Percentiles rank a stretch among this genome's conserved stretches.
Evolutionary conservation across 2,329 filamentous ascomycete genomes (phyloP).

Genomic region (Calonectria leucothoes): DNA sequence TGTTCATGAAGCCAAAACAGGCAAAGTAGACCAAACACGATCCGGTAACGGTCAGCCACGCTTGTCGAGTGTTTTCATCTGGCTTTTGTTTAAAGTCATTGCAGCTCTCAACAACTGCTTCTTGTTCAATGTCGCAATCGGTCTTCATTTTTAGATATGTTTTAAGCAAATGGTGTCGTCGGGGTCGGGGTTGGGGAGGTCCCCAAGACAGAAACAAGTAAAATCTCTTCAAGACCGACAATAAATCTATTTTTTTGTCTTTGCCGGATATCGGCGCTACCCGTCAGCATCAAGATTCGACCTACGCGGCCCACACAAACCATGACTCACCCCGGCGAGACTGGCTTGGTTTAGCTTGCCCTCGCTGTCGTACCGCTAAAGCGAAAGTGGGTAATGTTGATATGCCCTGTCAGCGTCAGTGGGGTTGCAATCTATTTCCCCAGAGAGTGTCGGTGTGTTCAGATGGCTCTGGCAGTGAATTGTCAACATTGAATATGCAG

Average conservation of each 20-base stretch:
- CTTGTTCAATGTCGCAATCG: not conserved
- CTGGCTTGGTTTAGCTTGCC: not conserved
- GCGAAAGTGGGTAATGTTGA: not conserved
- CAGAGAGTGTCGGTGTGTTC: not conserved
- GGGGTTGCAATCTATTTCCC: not conserved
- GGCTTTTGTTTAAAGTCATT: not conserved
- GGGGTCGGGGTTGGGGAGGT: not conserved
- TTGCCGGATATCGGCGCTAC: not conserved
- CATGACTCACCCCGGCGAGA: not conserved
- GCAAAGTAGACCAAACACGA: not conserved
- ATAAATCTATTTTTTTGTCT: not conserved
- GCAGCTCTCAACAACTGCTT: not conserved
- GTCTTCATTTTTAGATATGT: not conserved
- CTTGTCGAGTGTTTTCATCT: not conserved
- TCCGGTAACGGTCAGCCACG: not conserved
- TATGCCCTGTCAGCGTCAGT: not conserved
- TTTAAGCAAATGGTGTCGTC: not conserved
- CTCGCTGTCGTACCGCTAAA: not conserved
- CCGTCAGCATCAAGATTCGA: not conserved
- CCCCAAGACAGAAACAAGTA: not conserved
- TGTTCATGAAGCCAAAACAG: not conserved
- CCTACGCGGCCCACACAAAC: not conserved
- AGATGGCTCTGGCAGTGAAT: not conserved
- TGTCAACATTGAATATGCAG: not conserved
- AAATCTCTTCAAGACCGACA: not conserved